A percentile compares a stretch with the other conserved stretches of the same genome.
Evolutionary conservation across 768 basidiomycete genomes (phyloP).

Genomic region (Lactifluus subvellereus): DNA sequence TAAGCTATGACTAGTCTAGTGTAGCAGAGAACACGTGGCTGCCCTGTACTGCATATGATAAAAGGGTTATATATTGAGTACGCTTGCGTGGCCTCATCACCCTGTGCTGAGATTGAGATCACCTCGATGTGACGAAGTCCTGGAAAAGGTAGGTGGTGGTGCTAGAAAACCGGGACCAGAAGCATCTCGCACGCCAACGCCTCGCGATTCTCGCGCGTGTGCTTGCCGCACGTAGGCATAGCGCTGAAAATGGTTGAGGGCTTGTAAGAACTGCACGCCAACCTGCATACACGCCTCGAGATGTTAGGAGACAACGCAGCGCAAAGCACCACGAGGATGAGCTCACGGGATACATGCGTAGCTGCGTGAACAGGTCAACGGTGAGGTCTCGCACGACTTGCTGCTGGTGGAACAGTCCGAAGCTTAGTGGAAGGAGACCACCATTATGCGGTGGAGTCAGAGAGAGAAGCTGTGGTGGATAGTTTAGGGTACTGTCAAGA

Average conservation of each 20-base stretch:
- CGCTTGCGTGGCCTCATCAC: neutral
- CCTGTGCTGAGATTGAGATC: conserved; percentile 16
- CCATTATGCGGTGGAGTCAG: conserved; percentile 68
- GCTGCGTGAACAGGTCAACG: conserved; percentile 75
- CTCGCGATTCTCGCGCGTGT: conserved; percentile 47
- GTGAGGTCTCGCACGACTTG: conserved; percentile 71
- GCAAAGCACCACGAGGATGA: conserved; percentile 7
- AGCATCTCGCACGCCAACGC: conserved; percentile 4
- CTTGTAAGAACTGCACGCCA: conserved; percentile 69
- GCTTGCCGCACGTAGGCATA: conserved; percentile 85
- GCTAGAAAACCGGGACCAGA: conserved; percentile 4
- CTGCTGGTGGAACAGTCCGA: conserved; percentile 86
- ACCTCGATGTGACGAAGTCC: conserved; percentile 11
- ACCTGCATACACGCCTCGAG: conserved; percentile 41
- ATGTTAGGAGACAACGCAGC: conserved; percentile 1
- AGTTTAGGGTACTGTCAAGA: neutral
- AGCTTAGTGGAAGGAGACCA: conserved; percentile 79
- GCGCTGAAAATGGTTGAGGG: conserved; percentile 83
- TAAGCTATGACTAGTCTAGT: neutral
- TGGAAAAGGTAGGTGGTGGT: conserved; percentile 18
- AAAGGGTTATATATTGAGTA: neutral
- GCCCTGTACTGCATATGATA: neutral
- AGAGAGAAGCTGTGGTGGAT: conserved; percentile 62
- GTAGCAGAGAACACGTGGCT: neutral
- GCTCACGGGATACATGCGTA: conserved; percentile 71